Base-by-base conservation (phyloP, 352 stramenopile species). In the Phytopythium sindhum region DNA sequence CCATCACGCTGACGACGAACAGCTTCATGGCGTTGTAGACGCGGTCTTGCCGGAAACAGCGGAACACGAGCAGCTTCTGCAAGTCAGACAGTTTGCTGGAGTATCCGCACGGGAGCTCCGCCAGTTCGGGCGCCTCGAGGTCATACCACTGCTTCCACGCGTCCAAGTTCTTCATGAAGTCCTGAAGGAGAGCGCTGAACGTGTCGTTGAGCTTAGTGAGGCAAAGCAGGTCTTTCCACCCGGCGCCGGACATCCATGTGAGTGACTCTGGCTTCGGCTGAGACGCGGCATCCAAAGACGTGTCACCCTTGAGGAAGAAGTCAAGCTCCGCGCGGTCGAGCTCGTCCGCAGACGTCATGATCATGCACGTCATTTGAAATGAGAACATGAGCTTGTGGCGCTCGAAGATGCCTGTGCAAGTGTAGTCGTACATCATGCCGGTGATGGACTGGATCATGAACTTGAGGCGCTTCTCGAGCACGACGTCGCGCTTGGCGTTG, bases 331-430 rank as follows among this genome's bases (percentile, higher is more conserved):
- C 64, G 1, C 88, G 85, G 42, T 97, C 87, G 21, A 98, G 74
- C 8, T 90, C 78, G 19, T 81, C 80, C 0, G 93, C 81, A 15
- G 88, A 90, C 44, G 84, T 79, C 70, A 98, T 81, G 67, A 98
- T 97, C 95, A 98, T 98, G 68, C 89, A 97, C 17, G 95, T 97
- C 87, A 98, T 97, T 71, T 98, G 93, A 71, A 98, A 98, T 37
- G 88, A 95, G 68, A 98, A 98, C 91, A 98, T 98, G 63, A 98
- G 84, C 74, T 98, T 98, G 77, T 98, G 95, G n/a, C 91, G 85
- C 81, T 98, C 95, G 53, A 98, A 98, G 65, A 98, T 98, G 28
- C 95, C 95, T 9, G 91, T 98, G 65, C 95, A 98, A 12, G 92
- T 98, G 79, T 98, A 98, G 72, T 98, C 93, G 73, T 98, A 98